Evolutionary conservation across 495 filamentous ascomycete genomes (phyloP), one percentile per base, ranked within the genome.

Genomic region (Penicillium bovifimosum): DNA sequence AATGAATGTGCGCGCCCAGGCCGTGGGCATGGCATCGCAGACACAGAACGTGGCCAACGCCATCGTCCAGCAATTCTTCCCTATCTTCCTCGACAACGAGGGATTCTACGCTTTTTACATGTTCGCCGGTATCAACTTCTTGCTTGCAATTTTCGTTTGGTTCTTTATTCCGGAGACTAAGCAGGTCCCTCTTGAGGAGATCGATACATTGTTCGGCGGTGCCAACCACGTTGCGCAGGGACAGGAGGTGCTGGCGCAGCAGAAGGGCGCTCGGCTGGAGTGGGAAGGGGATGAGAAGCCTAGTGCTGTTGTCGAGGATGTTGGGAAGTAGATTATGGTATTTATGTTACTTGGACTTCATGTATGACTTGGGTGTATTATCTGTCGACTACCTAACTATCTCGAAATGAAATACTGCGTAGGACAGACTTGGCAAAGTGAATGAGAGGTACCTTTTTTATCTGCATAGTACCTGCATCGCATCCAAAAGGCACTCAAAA

Each of bases 151-250:
- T n/a, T 91, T 90, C 53, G 79, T 89, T 35, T 88, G 72, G 72
- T 87, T 86, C 71, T 83, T 84, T 50, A 79, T 90, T 29, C 86
- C 85, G 0, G 86, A 89, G 72, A 89, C 85, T 2, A 88, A 88
- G 71, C 67, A 84, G 36, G 72, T 88, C 14, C 63, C 79, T 26
- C 72, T 87, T 6, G 83, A 87, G 64, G 81, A 86, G 56, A 86
- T 85, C 49, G 83, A 84, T 58, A 69, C 69, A 14, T 61, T 84
- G 28, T 85, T 85, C 44, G 79, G 78, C 46, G 79, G 80, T 18
- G 67, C 71, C 34, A 83, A 83, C 62, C 81, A 83, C 55, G 76
- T 79, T 44, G 72, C 71, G 33, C 76, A 77, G 47, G 80, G 80
- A 9, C 77, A 72, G 38, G 65, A 69, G 26, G 65, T 74, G 18